These are phyloP conservation scores for Blastomyces emzantsi DNA, from an alignment of 2,329 filamentous ascomycete species.

Conservation along the genomic window DNA sequence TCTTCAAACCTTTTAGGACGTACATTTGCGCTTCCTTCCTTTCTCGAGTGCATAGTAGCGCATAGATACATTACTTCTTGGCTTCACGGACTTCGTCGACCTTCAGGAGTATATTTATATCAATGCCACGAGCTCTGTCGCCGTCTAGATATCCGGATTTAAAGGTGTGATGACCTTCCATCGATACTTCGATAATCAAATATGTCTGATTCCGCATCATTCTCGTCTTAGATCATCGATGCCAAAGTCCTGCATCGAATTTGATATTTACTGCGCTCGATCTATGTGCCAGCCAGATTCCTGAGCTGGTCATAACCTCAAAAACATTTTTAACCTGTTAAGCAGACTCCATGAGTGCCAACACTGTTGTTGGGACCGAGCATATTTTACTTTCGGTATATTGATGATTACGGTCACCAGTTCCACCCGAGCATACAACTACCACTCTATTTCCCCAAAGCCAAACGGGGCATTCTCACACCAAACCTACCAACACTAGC, in stretches of 20 bases:
- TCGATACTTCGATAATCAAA: neutral
- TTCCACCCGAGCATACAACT: conserved; percentile 11
- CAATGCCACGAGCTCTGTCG: neutral
- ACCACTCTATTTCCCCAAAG: neutral
- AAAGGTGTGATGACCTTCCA: conserved; percentile 5
- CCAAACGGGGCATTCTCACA: conserved; percentile 2
- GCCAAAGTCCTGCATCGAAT: conserved; percentile 1
- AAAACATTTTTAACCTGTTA: neutral
- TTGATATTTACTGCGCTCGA: neutral
- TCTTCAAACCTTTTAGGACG: neutral
- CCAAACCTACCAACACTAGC: neutral
- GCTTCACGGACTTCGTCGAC: neutral
- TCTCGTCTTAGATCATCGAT: neutral
- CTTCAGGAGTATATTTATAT: neutral
- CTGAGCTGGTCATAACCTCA: neutral
- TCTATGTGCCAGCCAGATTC: neutral
- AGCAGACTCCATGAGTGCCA: conserved; percentile 5
- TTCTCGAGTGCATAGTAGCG: neutral
- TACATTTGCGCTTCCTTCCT: neutral
- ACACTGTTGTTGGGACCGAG: neutral
- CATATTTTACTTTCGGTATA: too few relatives aligned
- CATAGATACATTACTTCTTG: neutral
- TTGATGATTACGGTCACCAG: conserved; percentile 6
- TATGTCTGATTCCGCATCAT: neutral
- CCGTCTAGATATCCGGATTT: neutral